Base-by-base conservation (phyloP, 441 rosid species). In the Euphorbia corollata region DNA sequence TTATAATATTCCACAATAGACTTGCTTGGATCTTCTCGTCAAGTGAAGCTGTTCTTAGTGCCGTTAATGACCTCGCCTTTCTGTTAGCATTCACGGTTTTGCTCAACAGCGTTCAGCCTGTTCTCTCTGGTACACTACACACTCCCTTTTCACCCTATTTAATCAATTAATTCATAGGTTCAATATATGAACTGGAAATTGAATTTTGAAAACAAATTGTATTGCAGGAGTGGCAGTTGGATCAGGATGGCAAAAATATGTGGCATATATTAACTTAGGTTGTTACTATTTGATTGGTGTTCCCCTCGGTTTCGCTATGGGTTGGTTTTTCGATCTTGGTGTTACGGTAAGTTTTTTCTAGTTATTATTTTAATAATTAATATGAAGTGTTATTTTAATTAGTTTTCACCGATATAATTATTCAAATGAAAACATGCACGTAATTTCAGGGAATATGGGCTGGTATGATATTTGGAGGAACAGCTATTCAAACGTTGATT, bases 391-490 rank as follows among this genome's bases (percentile, higher is more conserved):
- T n/a, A n/a, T n/a, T n/a, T n/a, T n/a, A n/a, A n/a, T n/a, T n/a
- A n/a, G n/a, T n/a, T n/a, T n/a, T n/a, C n/a, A n/a, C 45, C 15
- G 3, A 8, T 30, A 36, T 36, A 36, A 36, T 36, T 36, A 36
- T 36, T 36, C 41, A 36, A 36, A 2, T 36, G 41, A 36, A 36
- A 36, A 36, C 41, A 36, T 36, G 41, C 5, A 36, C 3, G 5
- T 6, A 36, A 65, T 19, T 59, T 11, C 27, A 90, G 97, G 97
- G 97, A 38, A 90, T 92, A n/a, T 92, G 96, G 97, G 91, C 84
- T 16, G 98, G 98, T 56, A 92, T 90, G 97, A 92, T 90, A 0
- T 85, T 89, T 36, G 97, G 96, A 18, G 98, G 98, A 47, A 88
- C 98, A 0, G 89, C 92, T 8, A 48, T 83, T 67, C 97, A 92